Base-by-base conservation (phyloP, 208 protist species). In the Leishmania martiniquensis region DNA sequence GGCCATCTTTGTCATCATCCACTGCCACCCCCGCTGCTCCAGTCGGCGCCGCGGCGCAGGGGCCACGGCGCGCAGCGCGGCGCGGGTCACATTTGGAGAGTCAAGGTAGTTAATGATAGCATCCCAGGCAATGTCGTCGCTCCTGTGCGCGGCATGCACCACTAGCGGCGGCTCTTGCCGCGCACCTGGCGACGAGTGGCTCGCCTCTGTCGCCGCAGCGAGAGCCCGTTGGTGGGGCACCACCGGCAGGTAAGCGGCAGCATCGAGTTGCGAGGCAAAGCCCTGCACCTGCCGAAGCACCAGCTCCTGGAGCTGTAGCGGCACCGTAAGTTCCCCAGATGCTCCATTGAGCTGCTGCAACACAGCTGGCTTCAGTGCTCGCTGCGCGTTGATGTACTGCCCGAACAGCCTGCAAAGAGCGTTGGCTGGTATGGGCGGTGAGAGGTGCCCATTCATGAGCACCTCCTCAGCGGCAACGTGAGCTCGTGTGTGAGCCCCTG, bases 1-100 rank as follows among this genome's bases (percentile, higher is more conserved):
- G 54, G 69, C 47, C n/a, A 81, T 63, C 49, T 62, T 65, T 52
- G 32, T 52, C 2, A 81, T 29, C 20, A 81, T 22, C 77, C 77
- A 81, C n/a, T 39, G 57, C 77, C 77, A 81, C 62, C 69, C 71
- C 59, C 71, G 77, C 51, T 76, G 77, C 42, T 81, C 77, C 4
- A 81, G 42, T 20, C 52, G 77, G n/a, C 77, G 77, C 9, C 77
- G 77, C 45, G 42, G 2, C 13, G 44, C 77, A 15, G 77, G 77
- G n/a, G 47, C 39, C 3, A 76, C 70, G 37, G 77, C 77, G 12
- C 77, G 77, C 69, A 81, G 71, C n/a, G 77, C 66, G 12, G 70
- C 60, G 29, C 59, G 52, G 6, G 51, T 63, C 6, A 49, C 22
- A 44, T 52, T 52, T 2, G 71, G 77, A 25, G 63, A 63, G 42